Evolutionary conservation across 2,329 filamentous ascomycete genomes (phyloP).

Genomic region (Zymoseptoria brevis): DNA sequence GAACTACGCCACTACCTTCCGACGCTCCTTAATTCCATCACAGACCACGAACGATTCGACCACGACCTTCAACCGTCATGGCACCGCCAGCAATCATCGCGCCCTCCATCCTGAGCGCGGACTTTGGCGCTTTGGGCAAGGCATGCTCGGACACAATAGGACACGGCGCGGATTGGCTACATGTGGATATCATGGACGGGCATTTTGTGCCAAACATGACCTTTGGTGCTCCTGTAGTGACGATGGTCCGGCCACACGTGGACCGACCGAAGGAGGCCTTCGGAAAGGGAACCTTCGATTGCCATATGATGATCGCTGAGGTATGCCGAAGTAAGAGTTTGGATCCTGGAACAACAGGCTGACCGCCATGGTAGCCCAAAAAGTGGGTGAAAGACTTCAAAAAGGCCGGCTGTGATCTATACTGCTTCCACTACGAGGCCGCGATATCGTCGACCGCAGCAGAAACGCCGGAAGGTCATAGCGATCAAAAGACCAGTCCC

Average conservation of each 20-base stretch:
- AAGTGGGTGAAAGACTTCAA: conserved; percentile 97
- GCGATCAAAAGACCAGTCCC: conserved; percentile 68
- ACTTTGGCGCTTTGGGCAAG: conserved; percentile 81
- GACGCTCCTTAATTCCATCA: too few relatives aligned
- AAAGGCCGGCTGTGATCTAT: conserved; percentile 90
- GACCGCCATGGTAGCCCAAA: conserved; percentile 60
- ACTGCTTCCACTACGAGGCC: conserved; percentile 99
- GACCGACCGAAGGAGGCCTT: conserved; percentile 60
- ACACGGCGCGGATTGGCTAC: conserved; percentile 83
- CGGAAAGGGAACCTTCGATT: conserved; percentile 91
- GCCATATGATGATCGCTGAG: conserved; percentile 99
- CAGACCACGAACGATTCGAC: background rate
- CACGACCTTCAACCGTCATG: conserved; percentile 48
- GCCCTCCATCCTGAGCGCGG: conserved; percentile 93
- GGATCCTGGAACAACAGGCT: conserved; percentile 11
- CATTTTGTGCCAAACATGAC: conserved; percentile 99
- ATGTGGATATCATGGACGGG: conserved; percentile 97
- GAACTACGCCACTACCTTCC: background rate
- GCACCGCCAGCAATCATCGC: conserved; percentile 88
- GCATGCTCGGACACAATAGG: conserved; percentile 81
- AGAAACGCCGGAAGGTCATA: conserved; percentile 63
- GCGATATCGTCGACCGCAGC: conserved; percentile 76
- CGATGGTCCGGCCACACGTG: conserved; percentile 83
- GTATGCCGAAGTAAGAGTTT: conserved; percentile 41
- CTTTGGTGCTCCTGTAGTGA: conserved; percentile 89